phyloP scores from a whole-genome alignment of 2,329 filamentous ascomycete species.

The Emergomyces orientalis region DNA sequence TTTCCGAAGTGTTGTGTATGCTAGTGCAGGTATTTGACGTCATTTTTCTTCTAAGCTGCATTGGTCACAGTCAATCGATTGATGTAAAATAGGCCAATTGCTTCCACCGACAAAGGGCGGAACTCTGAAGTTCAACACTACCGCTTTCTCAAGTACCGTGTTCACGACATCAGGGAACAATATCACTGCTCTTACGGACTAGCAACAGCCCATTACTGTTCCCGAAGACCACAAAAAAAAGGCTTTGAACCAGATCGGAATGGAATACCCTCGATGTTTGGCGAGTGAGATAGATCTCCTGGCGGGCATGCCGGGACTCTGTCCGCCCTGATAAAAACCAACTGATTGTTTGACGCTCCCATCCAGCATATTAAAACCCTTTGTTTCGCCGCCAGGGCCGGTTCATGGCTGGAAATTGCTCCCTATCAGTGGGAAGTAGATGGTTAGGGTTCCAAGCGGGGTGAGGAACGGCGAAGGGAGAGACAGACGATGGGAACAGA shows the following conservation, averaged over 20 bases:
- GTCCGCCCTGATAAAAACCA: conserved; percentile 55
- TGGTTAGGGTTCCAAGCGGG: too few relatives aligned
- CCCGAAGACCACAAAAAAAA: conserved; percentile 38
- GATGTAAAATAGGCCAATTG: conserved; percentile 29
- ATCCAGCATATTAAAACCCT: conserved; percentile 43
- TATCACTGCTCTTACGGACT: too few relatives aligned
- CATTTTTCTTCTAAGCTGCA: too few relatives aligned
- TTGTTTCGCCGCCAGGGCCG: conserved; percentile 53
- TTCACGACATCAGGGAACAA: conserved; percentile 39
- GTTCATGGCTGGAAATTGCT: conserved; percentile 60
- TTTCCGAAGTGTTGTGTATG: too few relatives aligned
- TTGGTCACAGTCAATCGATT: too few relatives aligned
- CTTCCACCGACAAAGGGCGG: conserved; percentile 42
- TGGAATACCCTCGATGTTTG: conserved; percentile 25
- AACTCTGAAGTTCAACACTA: conserved; percentile 52
- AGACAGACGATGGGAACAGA: too few relatives aligned
- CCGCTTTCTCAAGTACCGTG: conserved; percentile 49
- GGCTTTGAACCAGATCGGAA: conserved; percentile 21
- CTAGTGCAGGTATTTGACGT: too few relatives aligned
- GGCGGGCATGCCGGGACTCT: conserved; percentile 50
- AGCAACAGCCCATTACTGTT: too few relatives aligned
- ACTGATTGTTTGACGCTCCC: conserved; percentile 46
- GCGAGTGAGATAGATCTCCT: conserved; percentile 29
- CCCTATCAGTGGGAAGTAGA: too few relatives aligned
- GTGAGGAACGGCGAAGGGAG: too few relatives aligned